Conservation (phyloP, 805 yeast species). For the Hanseniaspora nectarophila region DNA sequence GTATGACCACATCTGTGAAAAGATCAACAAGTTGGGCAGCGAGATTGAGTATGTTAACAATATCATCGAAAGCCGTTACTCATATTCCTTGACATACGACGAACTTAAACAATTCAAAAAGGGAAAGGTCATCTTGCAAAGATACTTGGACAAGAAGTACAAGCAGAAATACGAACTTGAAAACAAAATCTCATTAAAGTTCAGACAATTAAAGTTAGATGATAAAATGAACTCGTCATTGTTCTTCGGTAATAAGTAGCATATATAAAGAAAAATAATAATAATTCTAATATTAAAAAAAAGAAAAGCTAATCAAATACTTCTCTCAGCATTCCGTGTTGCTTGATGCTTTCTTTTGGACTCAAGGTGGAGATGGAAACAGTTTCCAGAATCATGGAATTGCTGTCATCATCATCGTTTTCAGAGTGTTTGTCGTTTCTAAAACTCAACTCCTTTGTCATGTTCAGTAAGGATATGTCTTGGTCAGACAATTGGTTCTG, state of each 20-base stretch:
- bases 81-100: constrained; percentile 27
- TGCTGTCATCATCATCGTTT: neutral
- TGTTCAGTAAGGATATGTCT: neutral
- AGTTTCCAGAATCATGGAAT: neutral
- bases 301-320: neutral
- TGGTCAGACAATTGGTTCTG: neutral
- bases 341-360: neutral
- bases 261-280: neutral
- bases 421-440: neutral
- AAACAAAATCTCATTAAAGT: constrained; percentile 30
- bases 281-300: neutral
- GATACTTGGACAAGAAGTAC: constrained; percentile 32
- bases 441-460: constrained; percentile 1
- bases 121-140: constrained; percentile 31
- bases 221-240: constrained; percentile 3
- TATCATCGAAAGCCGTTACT: constrained; percentile 27
- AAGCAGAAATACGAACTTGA: constrained; percentile 36
- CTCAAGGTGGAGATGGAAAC: constrained; percentile 6
- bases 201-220: constrained; percentile 24
- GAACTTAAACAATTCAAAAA: constrained; percentile 30
- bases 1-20: constrained; percentile 27
- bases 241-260: constrained; percentile 6
- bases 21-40: constrained; percentile 30
- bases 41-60: constrained; percentile 31
- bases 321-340: constrained; percentile 5